These are phyloP conservation scores for Bryopsis sp. DNA, from an alignment of 139 green algal genomes.

Conservation along the genomic window DNA sequence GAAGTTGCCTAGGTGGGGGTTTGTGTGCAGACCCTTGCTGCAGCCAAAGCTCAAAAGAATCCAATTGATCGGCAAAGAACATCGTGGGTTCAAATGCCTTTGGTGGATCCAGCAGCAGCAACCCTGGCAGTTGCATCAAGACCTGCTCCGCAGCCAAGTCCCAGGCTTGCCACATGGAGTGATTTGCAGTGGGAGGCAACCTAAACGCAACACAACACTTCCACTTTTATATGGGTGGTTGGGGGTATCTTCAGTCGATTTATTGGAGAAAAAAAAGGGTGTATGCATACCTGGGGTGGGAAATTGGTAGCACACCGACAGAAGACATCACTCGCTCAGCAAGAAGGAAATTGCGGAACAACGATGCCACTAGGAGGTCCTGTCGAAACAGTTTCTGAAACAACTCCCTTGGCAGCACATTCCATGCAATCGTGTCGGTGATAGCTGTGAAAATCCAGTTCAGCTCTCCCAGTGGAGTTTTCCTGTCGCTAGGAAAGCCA, in stretches of 20 bases:
- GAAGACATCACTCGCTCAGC: constrained; percentile 92
- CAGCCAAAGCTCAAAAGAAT: constrained; percentile 97
- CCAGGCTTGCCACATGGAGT: constrained; percentile 94
- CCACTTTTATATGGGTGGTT: no score
- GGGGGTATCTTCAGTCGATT: no score
- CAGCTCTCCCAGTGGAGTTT: constrained; percentile 95
- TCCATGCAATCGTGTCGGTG: constrained; percentile 99
- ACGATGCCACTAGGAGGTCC: constrained; percentile 90
- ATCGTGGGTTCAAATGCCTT: constrained; percentile 39
- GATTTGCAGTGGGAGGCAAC: constrained; percentile 89
- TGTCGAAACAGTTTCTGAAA: constrained; percentile 97
- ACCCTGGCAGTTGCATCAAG: constrained; percentile 71
- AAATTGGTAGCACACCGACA: constrained; percentile 70
- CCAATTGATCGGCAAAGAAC: constrained; percentile 98
- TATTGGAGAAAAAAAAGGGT: no score
- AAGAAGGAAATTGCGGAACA: constrained; percentile 98
- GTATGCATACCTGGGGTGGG: constrained; percentile 47
- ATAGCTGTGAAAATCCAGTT: constrained; percentile 99
- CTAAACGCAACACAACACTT: no score
- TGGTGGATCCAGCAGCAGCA: constrained; percentile 21
- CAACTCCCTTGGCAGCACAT: constrained; percentile 83
- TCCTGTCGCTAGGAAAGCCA: constrained; percentile 80
- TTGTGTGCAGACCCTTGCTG: constrained; percentile 68
- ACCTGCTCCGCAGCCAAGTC: constrained; percentile 96
- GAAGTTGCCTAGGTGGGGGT: constrained; percentile 93